phyloP scores from a whole-genome alignment of 2,329 filamentous ascomycete species.

The Madurella fahalii region DNA sequence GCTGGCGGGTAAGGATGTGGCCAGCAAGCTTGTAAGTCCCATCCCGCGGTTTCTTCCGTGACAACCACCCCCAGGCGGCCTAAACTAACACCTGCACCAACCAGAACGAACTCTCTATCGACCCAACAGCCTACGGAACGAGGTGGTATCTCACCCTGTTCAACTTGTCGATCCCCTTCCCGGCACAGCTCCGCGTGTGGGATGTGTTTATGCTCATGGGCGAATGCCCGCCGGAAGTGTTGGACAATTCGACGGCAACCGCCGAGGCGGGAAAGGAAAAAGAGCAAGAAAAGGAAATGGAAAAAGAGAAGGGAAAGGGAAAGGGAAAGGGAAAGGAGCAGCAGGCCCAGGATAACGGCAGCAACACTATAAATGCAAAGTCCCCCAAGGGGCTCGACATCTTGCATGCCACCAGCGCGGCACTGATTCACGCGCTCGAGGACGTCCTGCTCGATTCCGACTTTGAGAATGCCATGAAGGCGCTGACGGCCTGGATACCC shows the following conservation, averaged over 20 bases:
- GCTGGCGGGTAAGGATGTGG: conserved; percentile 72
- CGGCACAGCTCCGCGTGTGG: conserved; percentile 92
- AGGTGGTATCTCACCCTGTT: conserved; percentile 97
- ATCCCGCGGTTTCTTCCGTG: background rate
- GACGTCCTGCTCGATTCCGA: conserved; percentile 88
- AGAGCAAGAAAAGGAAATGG: conserved; percentile 16
- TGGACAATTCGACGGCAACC: conserved; percentile 13
- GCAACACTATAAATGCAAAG: conserved; percentile 2
- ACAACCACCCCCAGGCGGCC: background rate
- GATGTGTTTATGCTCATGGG: conserved; percentile 96
- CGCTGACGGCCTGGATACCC: conserved; percentile 87
- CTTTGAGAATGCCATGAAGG: conserved; percentile 98
- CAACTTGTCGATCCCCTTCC: conserved; percentile 93
- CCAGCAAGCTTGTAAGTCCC: conserved; percentile 67
- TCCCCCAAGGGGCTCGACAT: conserved; percentile 70
- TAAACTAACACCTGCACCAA: conserved; percentile 14
- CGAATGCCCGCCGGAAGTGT: conserved; percentile 52
- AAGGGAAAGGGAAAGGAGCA: background rate
- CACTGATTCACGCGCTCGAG: conserved; percentile 83
- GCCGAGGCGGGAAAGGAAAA: conserved; percentile 3
- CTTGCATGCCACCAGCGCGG: conserved; percentile 83
- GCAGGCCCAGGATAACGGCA: conserved; percentile 29
- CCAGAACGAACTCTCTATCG: conserved; percentile 72
- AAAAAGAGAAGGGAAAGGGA: conserved; percentile 16
- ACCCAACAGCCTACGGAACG: conserved; percentile 89